These are phyloP conservation scores for Colletotrichum plurivorum DNA, from an alignment of 2,329 filamentous ascomycete genomes.

Conservation along the genomic window DNA sequence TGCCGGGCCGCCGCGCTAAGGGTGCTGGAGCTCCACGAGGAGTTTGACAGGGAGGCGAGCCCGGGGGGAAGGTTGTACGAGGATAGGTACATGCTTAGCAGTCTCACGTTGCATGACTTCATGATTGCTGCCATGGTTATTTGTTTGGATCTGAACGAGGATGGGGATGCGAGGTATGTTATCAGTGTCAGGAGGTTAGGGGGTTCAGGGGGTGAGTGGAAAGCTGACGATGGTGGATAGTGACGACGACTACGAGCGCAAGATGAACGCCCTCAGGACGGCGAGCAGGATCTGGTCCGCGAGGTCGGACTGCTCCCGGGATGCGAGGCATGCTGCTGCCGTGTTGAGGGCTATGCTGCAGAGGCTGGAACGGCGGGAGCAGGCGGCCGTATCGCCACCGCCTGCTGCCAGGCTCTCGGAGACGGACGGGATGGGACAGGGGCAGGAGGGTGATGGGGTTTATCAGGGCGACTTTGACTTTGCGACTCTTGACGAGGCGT, in stretches of 20 bases:
- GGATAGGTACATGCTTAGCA: conserved; percentile 68
- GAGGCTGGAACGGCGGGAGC: conserved; percentile 28
- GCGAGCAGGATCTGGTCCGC: conserved; percentile 60
- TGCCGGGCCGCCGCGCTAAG: conserved; percentile 60
- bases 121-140: conserved; percentile 72
- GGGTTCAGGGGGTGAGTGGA: background rate
- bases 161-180: conserved; percentile 53
- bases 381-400: too few relatives aligned
- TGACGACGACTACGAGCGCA: conserved; percentile 50
- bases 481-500: conserved; percentile 54
- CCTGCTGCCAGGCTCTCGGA: background rate
- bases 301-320: conserved; percentile 53
- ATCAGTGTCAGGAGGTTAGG: background rate
- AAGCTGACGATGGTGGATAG: conserved; percentile 42
- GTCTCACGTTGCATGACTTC: conserved; percentile 69
- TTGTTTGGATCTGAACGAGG: conserved; percentile 64
- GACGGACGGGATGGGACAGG: background rate
- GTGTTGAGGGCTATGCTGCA: conserved; percentile 58
- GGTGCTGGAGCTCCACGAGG: conserved; percentile 62
- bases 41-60: conserved; percentile 60
- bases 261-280: conserved; percentile 53
- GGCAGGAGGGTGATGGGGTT: conserved; percentile 1
- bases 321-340: conserved; percentile 59
- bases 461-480: conserved; percentile 49
- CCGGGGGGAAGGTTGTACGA: conserved; percentile 66